These are phyloP conservation scores for Pugionium dolabratum DNA, from an alignment of 345 rosid species.

Conservation along the genomic window DNA sequence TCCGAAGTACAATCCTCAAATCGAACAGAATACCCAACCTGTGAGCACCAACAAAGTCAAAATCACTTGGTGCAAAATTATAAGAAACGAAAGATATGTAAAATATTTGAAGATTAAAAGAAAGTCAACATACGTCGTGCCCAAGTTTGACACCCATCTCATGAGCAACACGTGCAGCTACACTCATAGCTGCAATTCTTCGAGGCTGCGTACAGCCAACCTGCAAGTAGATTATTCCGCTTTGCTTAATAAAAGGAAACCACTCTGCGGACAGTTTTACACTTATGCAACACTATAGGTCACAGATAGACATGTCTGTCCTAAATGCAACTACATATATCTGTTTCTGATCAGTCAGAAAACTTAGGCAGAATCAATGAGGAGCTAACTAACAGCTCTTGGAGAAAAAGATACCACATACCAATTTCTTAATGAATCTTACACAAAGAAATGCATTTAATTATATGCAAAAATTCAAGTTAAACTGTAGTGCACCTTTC, in stretches of 20 bases:
- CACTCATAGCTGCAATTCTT: slow-evolving; percentile 98
- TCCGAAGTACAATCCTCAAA: slow-evolving; percentile 99
- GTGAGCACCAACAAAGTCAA: slow-evolving; percentile 15
- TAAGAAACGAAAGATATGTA: background rate
- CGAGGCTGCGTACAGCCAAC: slow-evolving; percentile 98
- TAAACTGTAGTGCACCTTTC: slow-evolving; percentile 58
- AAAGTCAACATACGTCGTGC: slow-evolving; percentile 62
- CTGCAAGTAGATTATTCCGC: slow-evolving; percentile 35
- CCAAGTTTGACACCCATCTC: slow-evolving; percentile 99
- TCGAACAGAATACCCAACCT: slow-evolving; percentile 97
- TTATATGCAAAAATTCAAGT: slow-evolving; percentile 10
- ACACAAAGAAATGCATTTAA: slow-evolving; percentile 11
- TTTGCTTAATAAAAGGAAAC: no score
- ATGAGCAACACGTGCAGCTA: slow-evolving; percentile 97
- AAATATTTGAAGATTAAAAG: background rate
- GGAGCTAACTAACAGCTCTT: slow-evolving; percentile 1
- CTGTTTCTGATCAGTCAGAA: no score
- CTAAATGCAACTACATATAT: no score
- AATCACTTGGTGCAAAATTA: no score
- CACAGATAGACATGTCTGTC: no score
- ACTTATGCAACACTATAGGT: no score
- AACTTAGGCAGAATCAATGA: no score
- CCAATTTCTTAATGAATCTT: slow-evolving; percentile 2
- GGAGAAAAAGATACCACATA: background rate
- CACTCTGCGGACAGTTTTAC: no score